Percentiles rank a stretch among this genome's conserved stretches.
Conservation (phyloP, 1,139 yeast species). For the Petasospora fabianii region DNA sequence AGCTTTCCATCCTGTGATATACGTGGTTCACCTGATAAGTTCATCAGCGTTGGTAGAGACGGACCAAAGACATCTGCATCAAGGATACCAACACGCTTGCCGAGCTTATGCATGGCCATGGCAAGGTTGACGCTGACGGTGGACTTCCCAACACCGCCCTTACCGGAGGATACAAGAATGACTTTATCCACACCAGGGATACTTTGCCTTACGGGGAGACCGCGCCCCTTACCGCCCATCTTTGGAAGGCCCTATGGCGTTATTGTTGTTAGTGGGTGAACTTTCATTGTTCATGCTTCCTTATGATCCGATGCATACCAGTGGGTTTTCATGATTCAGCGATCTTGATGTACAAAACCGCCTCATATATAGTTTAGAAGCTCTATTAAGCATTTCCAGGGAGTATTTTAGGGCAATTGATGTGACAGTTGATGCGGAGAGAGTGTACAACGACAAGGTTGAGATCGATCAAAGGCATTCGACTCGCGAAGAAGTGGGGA, state of each 20-base stretch:
- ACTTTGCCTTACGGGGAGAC: slow-evolving; percentile 50
- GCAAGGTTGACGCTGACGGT: slow-evolving; percentile 62
- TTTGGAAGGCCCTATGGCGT: slow-evolving; percentile 48
- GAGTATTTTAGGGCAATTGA: too few species aligned
- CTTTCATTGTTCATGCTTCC: too few species aligned
- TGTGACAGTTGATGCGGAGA: too few species aligned
- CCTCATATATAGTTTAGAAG: background rate
- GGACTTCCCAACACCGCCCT: slow-evolving; percentile 73
- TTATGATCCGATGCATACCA: slow-evolving; percentile 36
- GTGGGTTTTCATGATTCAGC: slow-evolving; percentile 46
- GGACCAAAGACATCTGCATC: slow-evolving; percentile 90
- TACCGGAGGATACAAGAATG: slow-evolving; percentile 71
- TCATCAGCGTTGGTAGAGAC: slow-evolving; percentile 67
- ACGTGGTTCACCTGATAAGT: slow-evolving; percentile 64
- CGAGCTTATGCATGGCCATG: slow-evolving; percentile 50
- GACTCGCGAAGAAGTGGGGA: background rate
- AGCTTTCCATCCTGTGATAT: slow-evolving; percentile 53
- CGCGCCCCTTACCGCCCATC: slow-evolving; percentile 36
- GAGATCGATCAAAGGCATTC: too few species aligned
- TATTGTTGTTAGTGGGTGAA: slow-evolving; percentile 6
- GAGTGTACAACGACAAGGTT: too few species aligned
- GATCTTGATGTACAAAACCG: background rate
- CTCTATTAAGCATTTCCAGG: background rate
- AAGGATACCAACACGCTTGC: slow-evolving; percentile 61
- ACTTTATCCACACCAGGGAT: slow-evolving; percentile 62